A percentile compares a stretch with the other conserved stretches of the same genome.
phyloP scores from a whole-genome alignment of 75 land plant genomes.

The Picea glauca region DNA sequence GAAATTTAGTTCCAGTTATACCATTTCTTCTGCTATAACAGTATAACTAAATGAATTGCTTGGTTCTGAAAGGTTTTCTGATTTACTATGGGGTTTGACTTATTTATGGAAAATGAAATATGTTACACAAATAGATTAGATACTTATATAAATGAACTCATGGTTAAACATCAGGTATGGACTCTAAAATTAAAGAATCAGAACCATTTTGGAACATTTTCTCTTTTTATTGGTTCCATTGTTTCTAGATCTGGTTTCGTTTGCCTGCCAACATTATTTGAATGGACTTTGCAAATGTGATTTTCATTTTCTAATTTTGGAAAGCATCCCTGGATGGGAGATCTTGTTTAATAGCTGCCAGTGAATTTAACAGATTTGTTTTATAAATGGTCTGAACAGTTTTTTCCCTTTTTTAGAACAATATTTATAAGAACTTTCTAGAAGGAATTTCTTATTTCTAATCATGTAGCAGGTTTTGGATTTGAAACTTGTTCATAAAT shows the following conservation, averaged over 20 bases:
- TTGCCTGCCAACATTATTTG: too few species aligned
- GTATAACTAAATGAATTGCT: neutral
- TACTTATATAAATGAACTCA: neutral
- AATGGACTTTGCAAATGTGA: too few species aligned
- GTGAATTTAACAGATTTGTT: neutral
- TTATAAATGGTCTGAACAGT: neutral
- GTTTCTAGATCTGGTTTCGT: neutral
- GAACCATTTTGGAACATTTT: neutral
- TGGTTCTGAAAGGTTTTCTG: neutral
- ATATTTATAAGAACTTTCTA: neutral
- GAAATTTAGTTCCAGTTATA: too few species aligned
- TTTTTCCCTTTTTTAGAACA: neutral
- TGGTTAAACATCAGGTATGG: neutral
- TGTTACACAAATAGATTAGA: neutral
- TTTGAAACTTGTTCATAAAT: neutral
- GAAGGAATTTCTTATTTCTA: neutral
- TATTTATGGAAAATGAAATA: neutral
- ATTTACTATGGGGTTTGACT: neutral
- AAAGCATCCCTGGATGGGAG: neutral
- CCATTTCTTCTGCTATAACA: neutral
- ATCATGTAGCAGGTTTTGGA: neutral
- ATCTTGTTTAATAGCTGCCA: neutral
- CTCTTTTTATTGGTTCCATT: neutral
- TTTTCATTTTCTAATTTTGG: neutral
- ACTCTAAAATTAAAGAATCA: neutral